phyloP scores from a whole-genome alignment of 208 protist species.

The Trypanosoma avium region DNA sequence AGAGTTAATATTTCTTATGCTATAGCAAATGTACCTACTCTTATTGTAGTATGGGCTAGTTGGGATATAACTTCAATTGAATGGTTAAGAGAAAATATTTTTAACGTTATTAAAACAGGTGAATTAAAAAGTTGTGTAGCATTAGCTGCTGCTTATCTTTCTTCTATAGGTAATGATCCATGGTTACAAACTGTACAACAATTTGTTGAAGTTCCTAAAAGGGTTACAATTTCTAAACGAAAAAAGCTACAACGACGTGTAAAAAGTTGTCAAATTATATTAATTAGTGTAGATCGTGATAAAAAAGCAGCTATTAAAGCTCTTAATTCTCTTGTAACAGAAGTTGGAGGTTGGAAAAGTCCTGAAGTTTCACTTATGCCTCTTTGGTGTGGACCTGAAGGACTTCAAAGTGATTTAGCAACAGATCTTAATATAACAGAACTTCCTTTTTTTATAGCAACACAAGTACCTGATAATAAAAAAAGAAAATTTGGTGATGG shows the following conservation, averaged over 20 bases:
- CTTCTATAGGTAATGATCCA: slow-evolving; percentile 50
- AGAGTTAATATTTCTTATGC: slow-evolving; percentile 58
- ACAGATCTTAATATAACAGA: slow-evolving; percentile 42
- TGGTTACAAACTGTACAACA: slow-evolving; percentile 59
- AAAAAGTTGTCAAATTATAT: slow-evolving; percentile 82
- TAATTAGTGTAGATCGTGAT: slow-evolving; percentile 82
- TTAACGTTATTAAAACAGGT: slow-evolving; percentile 44
- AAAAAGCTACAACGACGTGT: slow-evolving; percentile 17
- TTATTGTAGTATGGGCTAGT: slow-evolving; percentile 81
- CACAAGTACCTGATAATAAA: slow-evolving; percentile 26
- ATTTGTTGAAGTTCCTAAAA: slow-evolving; percentile 40
- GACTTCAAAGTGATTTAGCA: slow-evolving; percentile 69
- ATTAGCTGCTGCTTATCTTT: slow-evolving; percentile 32
- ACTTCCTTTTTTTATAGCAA: slow-evolving; percentile 71
- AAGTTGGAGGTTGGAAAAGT: slow-evolving; percentile 54
- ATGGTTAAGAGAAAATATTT: slow-evolving; percentile 64
- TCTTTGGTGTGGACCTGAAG: slow-evolving; percentile 72
- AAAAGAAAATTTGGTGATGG: slow-evolving; percentile 23
- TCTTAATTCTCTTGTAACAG: slow-evolving; percentile 34
- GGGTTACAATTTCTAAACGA: slow-evolving; percentile 14
- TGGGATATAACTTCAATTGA: slow-evolving; percentile 50
- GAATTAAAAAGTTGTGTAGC: background rate
- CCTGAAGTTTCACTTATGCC: slow-evolving; percentile 66
- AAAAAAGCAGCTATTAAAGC: slow-evolving; percentile 27
- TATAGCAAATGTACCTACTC: slow-evolving; percentile 54